Conservation (phyloP, 1,284 basidiomycete genomes). For the Leccinum fallax region DNA sequence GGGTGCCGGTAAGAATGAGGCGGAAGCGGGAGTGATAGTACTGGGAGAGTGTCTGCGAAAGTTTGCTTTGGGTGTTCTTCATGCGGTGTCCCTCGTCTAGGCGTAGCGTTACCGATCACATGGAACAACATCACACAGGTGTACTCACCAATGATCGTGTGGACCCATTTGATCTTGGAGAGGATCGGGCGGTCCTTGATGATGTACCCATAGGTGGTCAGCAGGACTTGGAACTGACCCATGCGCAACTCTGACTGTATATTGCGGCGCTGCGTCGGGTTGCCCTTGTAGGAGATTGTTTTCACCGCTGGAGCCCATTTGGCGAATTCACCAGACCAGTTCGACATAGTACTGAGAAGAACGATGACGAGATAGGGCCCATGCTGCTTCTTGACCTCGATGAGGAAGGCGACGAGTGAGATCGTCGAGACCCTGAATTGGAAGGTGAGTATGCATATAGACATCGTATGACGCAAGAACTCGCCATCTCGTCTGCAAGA, state of each 20-base stretch:
- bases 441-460: slow-evolving; percentile 15
- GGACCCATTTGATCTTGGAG: slow-evolving; percentile 94
- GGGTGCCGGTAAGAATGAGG: slow-evolving; percentile 96
- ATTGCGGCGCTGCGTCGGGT: slow-evolving; percentile 77
- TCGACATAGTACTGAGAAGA: slow-evolving; percentile 97
- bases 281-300: slow-evolving; percentile 92
- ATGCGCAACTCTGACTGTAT: slow-evolving; percentile 76
- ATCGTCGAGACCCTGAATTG: slow-evolving; percentile 91
- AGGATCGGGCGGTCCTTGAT: slow-evolving; percentile 95
- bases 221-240: slow-evolving; percentile 90
- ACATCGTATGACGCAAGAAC: slow-evolving; percentile 23
- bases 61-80: slow-evolving; percentile 98
- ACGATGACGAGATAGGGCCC: slow-evolving; percentile 99
- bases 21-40: slow-evolving; percentile 94
- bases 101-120: slow-evolving; percentile 7
- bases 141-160: slow-evolving; percentile 91
- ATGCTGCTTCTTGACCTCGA: slow-evolving; percentile 88
- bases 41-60: slow-evolving; percentile 90
- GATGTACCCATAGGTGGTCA: slow-evolving; percentile 99
- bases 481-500: slow-evolving; percentile 96
- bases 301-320: slow-evolving; percentile 94
- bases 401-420: slow-evolving; percentile 94
- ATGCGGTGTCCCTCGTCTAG: slow-evolving; percentile 97
- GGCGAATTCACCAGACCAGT: slow-evolving; percentile 97
- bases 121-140: not conserved